Evolutionary conservation across 2,329 filamentous ascomycete species (phyloP), one percentile per base, ranked within the genome.

Genomic region (Xylaria sp.): DNA sequence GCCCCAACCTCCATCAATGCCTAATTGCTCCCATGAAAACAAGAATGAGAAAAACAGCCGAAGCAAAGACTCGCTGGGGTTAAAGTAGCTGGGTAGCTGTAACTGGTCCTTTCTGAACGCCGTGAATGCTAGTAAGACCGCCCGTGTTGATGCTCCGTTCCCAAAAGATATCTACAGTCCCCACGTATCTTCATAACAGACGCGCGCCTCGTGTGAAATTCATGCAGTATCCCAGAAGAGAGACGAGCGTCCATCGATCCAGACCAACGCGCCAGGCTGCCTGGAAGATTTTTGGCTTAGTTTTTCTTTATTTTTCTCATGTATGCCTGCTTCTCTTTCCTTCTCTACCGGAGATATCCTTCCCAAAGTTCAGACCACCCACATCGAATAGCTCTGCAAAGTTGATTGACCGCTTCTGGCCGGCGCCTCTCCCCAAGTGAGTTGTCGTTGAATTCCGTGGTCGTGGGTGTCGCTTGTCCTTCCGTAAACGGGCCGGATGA

Each of bases 371-470:
- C 60, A 92, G 79, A 71, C 88, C 89, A 62, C 89, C 88, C 8
- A 92, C 82, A 75, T 93, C 91, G 77, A 94, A 94, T 63, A 94
- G 90, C 75, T 94, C 92, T 28, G 89, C 88, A 75, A 92, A 87
- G 74, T 92, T 91, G 73, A 93, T 86, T 75, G 91, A 88, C 51
- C 92, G 86, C 79, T 95, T 95, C 73, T 89, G 86, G 1, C 92
- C 92, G 9, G 91, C 88, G 7, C 88, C 89, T 67, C 86, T 86
- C 4, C 89, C 89, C 9, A 92, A 81, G 57, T 86, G 83, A 71
- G 74, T 39, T 33, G 78, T 70, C 8, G 76, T 57, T 23, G 66
- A 15, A n/a, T 71, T 70, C 28, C 73, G 76, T n/a, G 74, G 71
- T 48, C 77, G 74, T 2, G 70, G 61, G 18, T 74, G 69, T 54